phyloP scores from a whole-genome alignment of 2,329 filamentous ascomycete species.

The Sodiomyces alkalinus region DNA sequence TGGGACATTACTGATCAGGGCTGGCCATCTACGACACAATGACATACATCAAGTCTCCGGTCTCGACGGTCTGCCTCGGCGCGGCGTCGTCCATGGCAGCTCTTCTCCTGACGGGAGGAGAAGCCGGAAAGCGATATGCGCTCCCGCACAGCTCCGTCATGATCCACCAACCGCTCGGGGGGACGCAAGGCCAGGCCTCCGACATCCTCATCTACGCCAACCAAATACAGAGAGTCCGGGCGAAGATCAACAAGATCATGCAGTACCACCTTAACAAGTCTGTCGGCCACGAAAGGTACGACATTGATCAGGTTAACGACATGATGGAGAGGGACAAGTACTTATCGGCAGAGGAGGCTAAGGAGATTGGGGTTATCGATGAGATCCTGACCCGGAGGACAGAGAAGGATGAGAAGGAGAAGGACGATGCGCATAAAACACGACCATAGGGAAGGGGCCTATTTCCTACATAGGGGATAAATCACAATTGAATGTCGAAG shows the following conservation, averaged over 20 bases:
- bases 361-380: conserved; percentile 84
- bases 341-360: conserved; percentile 73
- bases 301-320: conserved; percentile 70
- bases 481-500: too few species aligned
- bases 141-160: conserved; percentile 91
- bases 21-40: conserved; percentile 97
- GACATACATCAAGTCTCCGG: conserved; percentile 86
- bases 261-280: conserved; percentile 68
- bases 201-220: conserved; percentile 97
- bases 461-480: too few species aligned
- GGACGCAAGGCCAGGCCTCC: conserved; percentile 46
- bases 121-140: conserved; percentile 71
- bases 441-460: conserved; percentile 7
- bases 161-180: conserved; percentile 88
- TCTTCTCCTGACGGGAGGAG: conserved; percentile 72
- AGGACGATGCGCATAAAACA: conserved; percentile 7
- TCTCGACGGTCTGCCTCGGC: conserved; percentile 89
- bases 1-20: conserved; percentile 18
- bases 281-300: conserved; percentile 60
- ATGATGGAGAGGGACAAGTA: conserved; percentile 98
- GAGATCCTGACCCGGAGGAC: conserved; percentile 61
- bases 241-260: conserved; percentile 84
- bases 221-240: conserved; percentile 78
- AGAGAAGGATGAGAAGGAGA: conserved; percentile 12
- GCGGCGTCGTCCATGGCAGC: conserved; percentile 93